Evolutionary conservation across 1,284 basidiomycete genomes (phyloP), one percentile per base, ranked within the genome.

Genomic region (Cryptococcus sp.): DNA sequence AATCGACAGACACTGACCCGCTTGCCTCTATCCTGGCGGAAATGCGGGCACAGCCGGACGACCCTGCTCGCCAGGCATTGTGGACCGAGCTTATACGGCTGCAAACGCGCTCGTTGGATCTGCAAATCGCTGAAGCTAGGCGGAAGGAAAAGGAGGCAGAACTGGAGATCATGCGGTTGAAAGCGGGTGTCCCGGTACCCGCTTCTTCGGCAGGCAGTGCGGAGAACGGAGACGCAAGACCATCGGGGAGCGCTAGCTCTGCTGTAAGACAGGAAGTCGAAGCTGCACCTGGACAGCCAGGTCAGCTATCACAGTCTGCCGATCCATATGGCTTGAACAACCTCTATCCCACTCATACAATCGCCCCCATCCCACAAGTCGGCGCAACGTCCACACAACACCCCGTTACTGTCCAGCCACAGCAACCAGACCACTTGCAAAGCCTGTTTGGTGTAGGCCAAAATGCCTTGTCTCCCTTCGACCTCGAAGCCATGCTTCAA

Each of bases 71-170:
- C 29, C 63, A 66, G 40, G 64, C 63, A 0, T 58, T 75, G 44
- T 77, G 73, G 73, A 74, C 73, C 1, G 70, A 77, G 51, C 55
- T 74, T 10, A 72, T 77, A 41, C 60, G 60, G 45, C 58, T 76
- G 43, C 71, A 74, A 54, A 73, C 69, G 11, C 62, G 61, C 43
- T 54, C 64, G n/a, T 56, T 78, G 23, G 75, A 78, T 62, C 61
- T 76, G 20, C 71, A 76, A 60, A 78, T 78, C 23, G 76, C 74
- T 10, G 67, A 75, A 50, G 74, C 75, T 23, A 66, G 67, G 45
- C 57, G 66, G 40, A 72, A 68, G 44, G 75, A 76, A 55, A 66
- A 63, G 38, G 71, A 75, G 47, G 75, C 75, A 2, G 74, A 76
- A 50, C 48, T 74, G 49, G 75, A 75, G 44, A 61, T 78, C 22